Conservation (phyloP, 768 basidiomycete genomes). For the Boletus coccyginus region DNA sequence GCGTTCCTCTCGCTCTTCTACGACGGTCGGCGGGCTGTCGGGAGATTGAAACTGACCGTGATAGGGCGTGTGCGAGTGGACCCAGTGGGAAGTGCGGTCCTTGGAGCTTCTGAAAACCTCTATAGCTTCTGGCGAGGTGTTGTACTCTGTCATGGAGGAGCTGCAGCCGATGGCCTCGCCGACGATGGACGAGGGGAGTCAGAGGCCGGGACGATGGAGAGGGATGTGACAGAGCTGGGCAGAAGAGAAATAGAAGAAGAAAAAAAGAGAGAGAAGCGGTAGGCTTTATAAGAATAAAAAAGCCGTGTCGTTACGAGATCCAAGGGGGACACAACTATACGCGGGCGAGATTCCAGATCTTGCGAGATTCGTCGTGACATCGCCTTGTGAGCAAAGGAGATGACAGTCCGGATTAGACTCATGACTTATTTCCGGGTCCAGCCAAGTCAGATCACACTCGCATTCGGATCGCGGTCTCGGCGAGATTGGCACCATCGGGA, state of each 20-base stretch:
- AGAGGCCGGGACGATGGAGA: neutral
- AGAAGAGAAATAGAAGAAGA: slow-evolving; percentile 2
- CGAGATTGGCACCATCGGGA: slow-evolving; percentile 27
- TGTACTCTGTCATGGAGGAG: slow-evolving; percentile 61
- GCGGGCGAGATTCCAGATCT: slow-evolving; percentile 23
- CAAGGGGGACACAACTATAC: neutral
- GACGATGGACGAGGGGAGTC: neutral
- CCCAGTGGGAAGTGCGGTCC: slow-evolving; percentile 66
- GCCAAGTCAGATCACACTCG: slow-evolving; percentile 12
- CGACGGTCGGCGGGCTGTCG: slow-evolving; percentile 49
- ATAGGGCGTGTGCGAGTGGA: slow-evolving; percentile 41
- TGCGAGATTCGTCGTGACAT: slow-evolving; percentile 7
- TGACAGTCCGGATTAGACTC: slow-evolving; percentile 25
- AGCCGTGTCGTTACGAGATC: slow-evolving; percentile 29
- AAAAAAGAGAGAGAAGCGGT: slow-evolving; percentile 1
- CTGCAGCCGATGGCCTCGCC: neutral
- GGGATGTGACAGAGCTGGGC: neutral
- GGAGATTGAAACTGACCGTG: slow-evolving; percentile 50
- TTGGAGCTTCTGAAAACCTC: slow-evolving; percentile 57
- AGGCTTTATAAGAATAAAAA: slow-evolving; percentile 25
- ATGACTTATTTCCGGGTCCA: slow-evolving; percentile 32
- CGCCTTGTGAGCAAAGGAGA: neutral
- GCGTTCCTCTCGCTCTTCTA: slow-evolving; percentile 38
- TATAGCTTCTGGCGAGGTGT: slow-evolving; percentile 54
- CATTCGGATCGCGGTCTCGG: slow-evolving; percentile 21